Conservation (phyloP, 2,329 filamentous ascomycete species). For the Talaromyces atroroseus region DNA sequence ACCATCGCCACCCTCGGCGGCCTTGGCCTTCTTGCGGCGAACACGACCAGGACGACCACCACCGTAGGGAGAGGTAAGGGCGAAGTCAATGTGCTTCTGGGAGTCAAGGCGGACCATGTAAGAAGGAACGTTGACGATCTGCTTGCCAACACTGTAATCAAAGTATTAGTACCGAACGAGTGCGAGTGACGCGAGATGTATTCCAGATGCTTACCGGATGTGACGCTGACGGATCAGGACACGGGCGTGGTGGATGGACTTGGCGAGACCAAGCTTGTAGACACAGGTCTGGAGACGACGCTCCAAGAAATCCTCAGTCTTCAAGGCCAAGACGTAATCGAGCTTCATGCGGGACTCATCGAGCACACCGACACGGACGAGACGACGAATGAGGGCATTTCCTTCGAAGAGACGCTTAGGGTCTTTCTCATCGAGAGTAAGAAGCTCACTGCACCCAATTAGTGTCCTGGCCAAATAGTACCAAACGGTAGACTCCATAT, state of each 20-base stretch:
- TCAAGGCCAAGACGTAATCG: conserved; percentile 99
- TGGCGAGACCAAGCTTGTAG: conserved; percentile 99
- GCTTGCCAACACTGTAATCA: conserved; percentile 78
- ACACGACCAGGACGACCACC: conserved; percentile 96
- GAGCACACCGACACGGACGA: conserved; percentile 98
- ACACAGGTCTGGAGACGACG: conserved; percentile 99
- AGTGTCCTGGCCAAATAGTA: neutral
- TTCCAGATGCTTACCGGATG: conserved; percentile 60
- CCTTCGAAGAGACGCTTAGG: conserved; percentile 99
- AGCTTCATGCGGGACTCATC: conserved; percentile 99
- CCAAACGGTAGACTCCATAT: neutral
- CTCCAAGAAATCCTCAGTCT: conserved; percentile 99
- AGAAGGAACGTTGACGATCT: conserved; percentile 99
- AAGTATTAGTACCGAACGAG: conserved; percentile 7
- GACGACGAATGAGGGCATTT: conserved; percentile 99
- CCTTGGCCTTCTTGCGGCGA: conserved; percentile 99
- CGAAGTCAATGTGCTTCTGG: conserved; percentile 99
- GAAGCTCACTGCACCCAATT: conserved; percentile 71
- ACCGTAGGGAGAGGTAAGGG: conserved; percentile 94
- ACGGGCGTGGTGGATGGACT: conserved; percentile 99
- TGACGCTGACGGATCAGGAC: conserved; percentile 99
- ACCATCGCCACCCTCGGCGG: conserved; percentile 65
- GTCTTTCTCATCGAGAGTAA: conserved; percentile 99
- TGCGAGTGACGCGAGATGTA: neutral
- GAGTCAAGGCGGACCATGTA: conserved; percentile 99